Percentiles rank a stretch among this genome's conserved stretches.
phyloP scores from a whole-genome alignment of 1,139 yeast species.

The Debaryomyces fabryi region DNA sequence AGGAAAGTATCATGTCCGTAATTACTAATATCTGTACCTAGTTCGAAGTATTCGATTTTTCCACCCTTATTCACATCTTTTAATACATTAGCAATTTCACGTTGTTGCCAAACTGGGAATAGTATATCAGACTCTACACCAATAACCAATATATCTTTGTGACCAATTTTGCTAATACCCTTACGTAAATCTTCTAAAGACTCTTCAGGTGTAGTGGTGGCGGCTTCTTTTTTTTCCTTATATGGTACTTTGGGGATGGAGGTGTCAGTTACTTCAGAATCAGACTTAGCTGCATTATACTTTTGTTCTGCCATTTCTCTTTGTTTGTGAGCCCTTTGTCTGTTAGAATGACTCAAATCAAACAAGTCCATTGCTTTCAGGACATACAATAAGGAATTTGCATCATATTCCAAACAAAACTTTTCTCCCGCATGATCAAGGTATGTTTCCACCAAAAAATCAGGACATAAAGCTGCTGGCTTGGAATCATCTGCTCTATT shows the following conservation, averaged over 20 bases:
- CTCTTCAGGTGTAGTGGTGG: conserved; percentile 51
- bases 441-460: conserved; percentile 87
- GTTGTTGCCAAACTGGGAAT: conserved; percentile 94
- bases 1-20: conserved; percentile 92
- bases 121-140: conserved; percentile 92
- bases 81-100: conserved; percentile 72
- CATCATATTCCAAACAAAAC: conserved; percentile 88
- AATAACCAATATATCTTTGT: conserved; percentile 70
- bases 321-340: conserved; percentile 44
- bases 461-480: conserved; percentile 90
- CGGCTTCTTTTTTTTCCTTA: conserved; percentile 45
- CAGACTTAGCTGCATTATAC: conserved; percentile 17
- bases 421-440: conserved; percentile 94
- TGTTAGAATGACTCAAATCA: conserved; percentile 64
- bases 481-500: conserved; percentile 79
- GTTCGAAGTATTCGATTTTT: conserved; percentile 63
- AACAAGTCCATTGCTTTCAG: conserved; percentile 95
- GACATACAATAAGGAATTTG: conserved; percentile 83
- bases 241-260: conserved; percentile 60
- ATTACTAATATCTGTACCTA: conserved; percentile 73
- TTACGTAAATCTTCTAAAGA: conserved; percentile 58
- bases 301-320: conserved; percentile 40
- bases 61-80: conserved; percentile 33
- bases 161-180: conserved; percentile 67
- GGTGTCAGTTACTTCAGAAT: conserved; percentile 21